A percentile compares a stretch with the other conserved stretches of the same genome.
These are phyloP conservation scores for Delphinella strobiligena DNA, from an alignment of 2,329 filamentous ascomycete genomes.

Conservation along the genomic window DNA sequence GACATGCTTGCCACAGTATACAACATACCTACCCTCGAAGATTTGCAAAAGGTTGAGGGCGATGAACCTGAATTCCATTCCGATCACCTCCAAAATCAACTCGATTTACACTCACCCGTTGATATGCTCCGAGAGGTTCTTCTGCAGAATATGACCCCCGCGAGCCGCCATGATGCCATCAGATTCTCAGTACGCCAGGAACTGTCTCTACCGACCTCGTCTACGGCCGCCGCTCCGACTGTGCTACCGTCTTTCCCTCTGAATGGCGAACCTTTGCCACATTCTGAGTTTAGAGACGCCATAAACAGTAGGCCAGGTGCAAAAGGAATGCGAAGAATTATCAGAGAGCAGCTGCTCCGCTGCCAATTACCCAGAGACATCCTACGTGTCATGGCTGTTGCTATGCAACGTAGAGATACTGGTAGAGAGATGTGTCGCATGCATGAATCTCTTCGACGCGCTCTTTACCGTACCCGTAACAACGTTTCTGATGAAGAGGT, in stretches of 20 bases:
- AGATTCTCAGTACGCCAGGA: neutral
- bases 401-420: conserved; percentile 13
- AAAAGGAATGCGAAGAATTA: conserved; percentile 6
- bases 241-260: conserved; percentile 1
- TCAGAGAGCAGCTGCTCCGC: conserved; percentile 19
- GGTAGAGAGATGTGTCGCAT: conserved; percentile 14
- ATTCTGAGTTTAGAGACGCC: conserved; percentile 12
- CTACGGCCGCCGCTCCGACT: neutral
- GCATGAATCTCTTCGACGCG: conserved; percentile 17
- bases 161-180: neutral
- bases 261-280: conserved; percentile 5
- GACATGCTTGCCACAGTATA: too few species aligned
- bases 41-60: neutral
- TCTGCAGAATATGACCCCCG: neutral
- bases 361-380: conserved; percentile 19
- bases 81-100: conserved; percentile 1
- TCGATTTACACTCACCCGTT: conserved; percentile 3
- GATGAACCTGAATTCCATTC: neutral
- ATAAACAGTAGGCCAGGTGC: neutral
- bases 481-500: conserved; percentile 18
- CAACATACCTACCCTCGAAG: neutral
- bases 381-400: conserved; percentile 18
- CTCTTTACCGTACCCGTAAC: conserved; percentile 21
- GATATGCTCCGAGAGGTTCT: conserved; percentile 4
- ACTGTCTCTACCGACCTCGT: neutral